A percentile compares a stretch with the other conserved stretches of the same genome.
Evolutionary conservation across 2,329 filamentous ascomycete genomes (phyloP).

Genomic region (Penicillium sp.): DNA sequence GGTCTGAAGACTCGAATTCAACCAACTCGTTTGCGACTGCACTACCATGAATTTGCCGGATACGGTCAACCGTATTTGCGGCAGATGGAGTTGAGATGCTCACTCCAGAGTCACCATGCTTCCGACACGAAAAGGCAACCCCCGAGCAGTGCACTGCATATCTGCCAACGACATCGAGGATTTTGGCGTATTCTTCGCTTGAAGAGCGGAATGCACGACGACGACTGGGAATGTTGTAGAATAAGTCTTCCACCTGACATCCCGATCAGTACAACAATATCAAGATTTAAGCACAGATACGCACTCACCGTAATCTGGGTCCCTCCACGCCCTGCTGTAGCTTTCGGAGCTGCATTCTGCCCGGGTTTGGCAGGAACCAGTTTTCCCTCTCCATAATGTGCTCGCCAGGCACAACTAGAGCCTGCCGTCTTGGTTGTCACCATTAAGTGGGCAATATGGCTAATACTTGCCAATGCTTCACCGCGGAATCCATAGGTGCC

Average conservation of each 20-base stretch:
- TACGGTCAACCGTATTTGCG: constrained; percentile 75
- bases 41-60: constrained; percentile 85
- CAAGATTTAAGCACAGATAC: no score
- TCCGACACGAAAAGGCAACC: constrained; percentile 97
- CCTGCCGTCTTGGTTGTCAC: constrained; percentile 92
- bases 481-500: constrained; percentile 97
- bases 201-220: constrained; percentile 85
- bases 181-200: constrained; percentile 96
- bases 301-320: constrained; percentile 79
- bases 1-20: constrained; percentile 69
- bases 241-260: constrained; percentile 78
- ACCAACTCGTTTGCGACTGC: constrained; percentile 86
- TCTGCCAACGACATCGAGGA: constrained; percentile 88
- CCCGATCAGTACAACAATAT: background rate
- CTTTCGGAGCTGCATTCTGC: constrained; percentile 80
- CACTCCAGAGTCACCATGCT: constrained; percentile 82
- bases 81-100: constrained; percentile 76
- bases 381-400: constrained; percentile 80
- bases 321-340: constrained; percentile 80
- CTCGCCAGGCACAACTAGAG: constrained; percentile 86
- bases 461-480: constrained; percentile 95
- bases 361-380: constrained; percentile 83
- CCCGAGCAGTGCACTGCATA: constrained; percentile 89
- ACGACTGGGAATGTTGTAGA: constrained; percentile 91
- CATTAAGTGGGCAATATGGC: constrained; percentile 92